Base-by-base conservation (phyloP, 1,284 basidiomycete genomes). In the Sporisorium scitamineum region DNA sequence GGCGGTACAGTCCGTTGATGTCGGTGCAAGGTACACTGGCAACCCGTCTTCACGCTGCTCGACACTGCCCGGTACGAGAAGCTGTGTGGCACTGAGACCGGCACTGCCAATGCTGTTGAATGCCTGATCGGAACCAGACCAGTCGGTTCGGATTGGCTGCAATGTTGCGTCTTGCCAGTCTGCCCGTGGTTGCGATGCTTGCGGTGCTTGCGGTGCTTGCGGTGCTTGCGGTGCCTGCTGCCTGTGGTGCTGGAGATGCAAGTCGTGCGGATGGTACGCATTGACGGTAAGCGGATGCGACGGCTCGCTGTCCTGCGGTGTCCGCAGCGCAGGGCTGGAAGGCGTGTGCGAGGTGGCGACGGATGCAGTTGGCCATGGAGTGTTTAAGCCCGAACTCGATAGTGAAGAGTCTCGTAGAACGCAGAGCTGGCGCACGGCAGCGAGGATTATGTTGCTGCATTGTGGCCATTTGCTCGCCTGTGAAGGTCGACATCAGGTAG, bases 381-480 rank as follows among this genome's bases (percentile, higher is more conserved):
- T 69, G 41, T 18, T 55, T n/a, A 63, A 34, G 18, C 31, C 39
- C 11, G 61, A 69, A 2, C 39, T 20, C 1, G 63, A 34, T 10
- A 42, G 26, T 0, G 22, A 18, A 31, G 48, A 32, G 1, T 62
- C 59, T 44, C 31, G 51, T 5, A 62, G 18, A 4, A 14, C 24
- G n/a, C 29, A 31, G 5, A 68, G 60, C 16, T 45, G 55, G 10
- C 39, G 34, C 26, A 69, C n/a, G 3, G 60, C 41, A 3, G 29
- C 20, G 16, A 37, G 53, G 16, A 70, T 51, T 6, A 50, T 59
- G 45, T 20, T 13, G 37, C 29, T 56, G 54, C 32, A 47, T 16
- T 63, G 53, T 5, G 67, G 22, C 61, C 61, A 70, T 24, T 51
- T 59, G 22, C 13, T 6, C 16, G 61, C 61, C 67, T 70, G 48